Conservation (phyloP, 331 rosid species). For the Ulmus americana region DNA sequence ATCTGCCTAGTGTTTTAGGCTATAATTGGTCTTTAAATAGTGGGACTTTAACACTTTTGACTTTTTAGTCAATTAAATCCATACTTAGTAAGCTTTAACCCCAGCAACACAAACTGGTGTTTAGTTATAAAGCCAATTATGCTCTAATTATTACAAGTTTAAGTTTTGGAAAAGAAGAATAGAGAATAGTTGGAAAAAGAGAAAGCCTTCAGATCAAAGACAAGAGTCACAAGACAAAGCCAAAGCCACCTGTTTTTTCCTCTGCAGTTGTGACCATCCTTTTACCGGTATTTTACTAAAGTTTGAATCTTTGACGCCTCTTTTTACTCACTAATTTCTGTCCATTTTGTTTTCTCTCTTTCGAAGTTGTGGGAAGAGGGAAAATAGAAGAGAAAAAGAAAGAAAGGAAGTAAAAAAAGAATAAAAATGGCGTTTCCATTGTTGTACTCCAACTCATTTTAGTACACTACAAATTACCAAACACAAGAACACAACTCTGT, state of each 20-base stretch:
- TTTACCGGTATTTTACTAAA: constrained; percentile 23
- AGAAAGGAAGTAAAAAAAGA: background rate
- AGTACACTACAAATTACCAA: constrained; percentile 30
- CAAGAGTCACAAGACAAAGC: constrained; percentile 20
- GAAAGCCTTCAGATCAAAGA: background rate
- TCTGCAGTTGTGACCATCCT: constrained; percentile 30
- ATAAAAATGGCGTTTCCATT: constrained; percentile 10
- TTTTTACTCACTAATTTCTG: constrained; percentile 41
- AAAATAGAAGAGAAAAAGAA: background rate
- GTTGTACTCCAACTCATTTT: constrained; percentile 20
- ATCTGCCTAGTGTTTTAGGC: constrained; percentile 3
- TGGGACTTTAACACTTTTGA: constrained; percentile 12
- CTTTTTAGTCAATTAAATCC: constrained; percentile 18
- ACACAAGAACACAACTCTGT: constrained; percentile 25
- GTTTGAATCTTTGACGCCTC: constrained; percentile 68
- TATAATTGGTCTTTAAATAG: constrained; percentile 24
- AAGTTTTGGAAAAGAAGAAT: background rate
- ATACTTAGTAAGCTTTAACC: background rate
- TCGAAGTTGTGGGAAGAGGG: constrained; percentile 7
- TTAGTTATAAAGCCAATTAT: constrained; percentile 31
- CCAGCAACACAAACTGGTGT: background rate
- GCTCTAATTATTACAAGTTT: constrained; percentile 29
- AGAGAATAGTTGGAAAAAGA: background rate
- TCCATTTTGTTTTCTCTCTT: constrained; percentile 6
- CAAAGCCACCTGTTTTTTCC: background rate